Base-by-base conservation (phyloP, 257 asterid genomes). In the Anisodus tanguticus region DNA sequence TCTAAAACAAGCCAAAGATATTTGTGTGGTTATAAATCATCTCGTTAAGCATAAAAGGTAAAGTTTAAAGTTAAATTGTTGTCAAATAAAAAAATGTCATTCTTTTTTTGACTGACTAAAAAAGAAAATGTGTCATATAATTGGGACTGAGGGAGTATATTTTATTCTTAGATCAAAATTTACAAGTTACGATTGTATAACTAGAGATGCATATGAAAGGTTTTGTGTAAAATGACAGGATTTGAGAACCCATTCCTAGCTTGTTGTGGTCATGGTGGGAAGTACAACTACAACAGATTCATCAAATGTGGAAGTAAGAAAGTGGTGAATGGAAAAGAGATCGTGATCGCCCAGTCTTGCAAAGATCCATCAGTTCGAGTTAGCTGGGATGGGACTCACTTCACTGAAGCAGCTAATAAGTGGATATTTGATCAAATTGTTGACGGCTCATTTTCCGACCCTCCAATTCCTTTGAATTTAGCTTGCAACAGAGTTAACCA, bases 261-360 rank as follows among this genome's bases (percentile, higher is more conserved):
- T 86, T 94, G 98, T 76, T 94, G 98, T 81, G 97, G 98, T 2
- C 91, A 87, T 87, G 98, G 97, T 35, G 97, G 98, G 66, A 91
- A 90, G 58, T 94, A 91, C 79, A 94, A 94, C 85, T 92, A 93
- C 88, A 88, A 92, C 83, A 85, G 93, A 81, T 86, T 86, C 43
- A 64, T 35, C 10, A 88, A 86, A 83, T 94, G 97, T 86, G 97
- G 98, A 74, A 86, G 88, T 83, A 90, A 88, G 86, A 90, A 62
- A 64, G 19, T 87, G 58, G 87, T 92, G 55, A 91, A 90, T 7
- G 97, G 98, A 51, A 88, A 85, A 55, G 94, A 91, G 88, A 77
- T 85, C 10, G 89, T 92, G 16, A 60, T 88, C 4, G 94, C 92
- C 1, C 85, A 85, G 45, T 90, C 98, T 41, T 94, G 97, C 87